These are phyloP conservation scores for Lathyrus sativus DNA, from an alignment of 306 rosid species.

Conservation along the genomic window DNA sequence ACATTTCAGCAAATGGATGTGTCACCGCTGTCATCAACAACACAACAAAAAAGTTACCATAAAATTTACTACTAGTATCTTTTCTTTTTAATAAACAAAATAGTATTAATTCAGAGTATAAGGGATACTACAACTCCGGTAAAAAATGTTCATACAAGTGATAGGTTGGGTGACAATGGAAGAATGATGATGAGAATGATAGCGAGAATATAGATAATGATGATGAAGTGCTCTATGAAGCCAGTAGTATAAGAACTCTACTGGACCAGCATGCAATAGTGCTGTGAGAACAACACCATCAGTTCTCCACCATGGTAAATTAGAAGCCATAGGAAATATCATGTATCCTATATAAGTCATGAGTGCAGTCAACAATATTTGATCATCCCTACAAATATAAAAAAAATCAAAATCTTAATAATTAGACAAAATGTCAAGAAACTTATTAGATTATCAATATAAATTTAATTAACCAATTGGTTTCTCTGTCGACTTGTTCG, in stretches of 20 bases:
- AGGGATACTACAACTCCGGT: no score
- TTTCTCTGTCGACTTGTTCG: constrained; percentile 71
- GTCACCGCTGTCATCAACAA: constrained; percentile 51
- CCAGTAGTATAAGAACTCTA: constrained; percentile 81
- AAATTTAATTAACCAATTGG: constrained; percentile 44
- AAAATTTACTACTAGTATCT: no score
- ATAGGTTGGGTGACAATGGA: constrained; percentile 49
- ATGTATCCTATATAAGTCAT: constrained; percentile 10
- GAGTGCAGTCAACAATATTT: constrained; percentile 59
- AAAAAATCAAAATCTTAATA: neutral
- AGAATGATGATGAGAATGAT: constrained; percentile 65
- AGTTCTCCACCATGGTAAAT: constrained; percentile 54
- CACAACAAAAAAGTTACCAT: neutral
- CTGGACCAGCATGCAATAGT: constrained; percentile 59
- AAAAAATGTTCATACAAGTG: constrained; percentile 37
- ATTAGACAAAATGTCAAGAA: neutral
- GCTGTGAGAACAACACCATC: constrained; percentile 53
- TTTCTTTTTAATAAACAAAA: no score
- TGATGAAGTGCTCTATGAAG: constrained; percentile 77
- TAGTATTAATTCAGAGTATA: no score
- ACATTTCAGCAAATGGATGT: constrained; percentile 72
- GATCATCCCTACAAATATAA: constrained; percentile 59
- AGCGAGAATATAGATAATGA: constrained; percentile 67
- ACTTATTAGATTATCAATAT: neutral
- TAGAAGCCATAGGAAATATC: neutral